A percentile compares a stretch with the other conserved stretches of the same genome.
phyloP scores from a whole-genome alignment of 179 eudicot genomes.

The Beta lomatogona region DNA sequence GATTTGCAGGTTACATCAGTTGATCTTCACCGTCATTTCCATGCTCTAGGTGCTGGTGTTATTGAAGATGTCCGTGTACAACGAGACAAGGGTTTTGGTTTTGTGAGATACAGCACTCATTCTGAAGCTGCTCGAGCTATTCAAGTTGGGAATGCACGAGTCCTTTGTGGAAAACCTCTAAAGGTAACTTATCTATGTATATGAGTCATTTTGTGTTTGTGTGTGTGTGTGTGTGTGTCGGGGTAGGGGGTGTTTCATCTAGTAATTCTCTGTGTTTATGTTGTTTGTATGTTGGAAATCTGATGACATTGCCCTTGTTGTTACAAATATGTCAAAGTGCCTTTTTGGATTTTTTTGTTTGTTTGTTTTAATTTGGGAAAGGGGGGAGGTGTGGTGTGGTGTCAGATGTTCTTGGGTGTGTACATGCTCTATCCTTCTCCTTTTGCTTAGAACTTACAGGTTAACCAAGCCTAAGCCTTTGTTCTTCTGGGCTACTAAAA shows the following conservation, averaged over 20 bases:
- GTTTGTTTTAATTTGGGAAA: no score
- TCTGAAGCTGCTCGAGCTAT: conserved; percentile 82
- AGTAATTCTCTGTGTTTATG: neutral
- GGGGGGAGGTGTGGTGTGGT: neutral
- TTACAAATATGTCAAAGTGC: neutral
- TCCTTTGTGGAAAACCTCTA: conserved; percentile 66
- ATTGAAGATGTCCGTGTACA: conserved; percentile 82
- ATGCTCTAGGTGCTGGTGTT: conserved; percentile 69
- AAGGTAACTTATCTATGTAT: conserved; percentile 48
- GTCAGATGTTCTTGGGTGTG: neutral
- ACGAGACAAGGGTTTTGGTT: conserved; percentile 83
- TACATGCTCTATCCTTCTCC: no score
- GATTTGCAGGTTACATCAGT: conserved; percentile 61
- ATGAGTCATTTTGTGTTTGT: neutral
- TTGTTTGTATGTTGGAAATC: neutral
- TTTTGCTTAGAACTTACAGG: no score
- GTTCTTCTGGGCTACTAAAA: neutral
- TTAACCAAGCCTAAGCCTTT: neutral
- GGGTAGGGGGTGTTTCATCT: neutral
- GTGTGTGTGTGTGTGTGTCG: neutral
- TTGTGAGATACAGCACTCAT: conserved; percentile 76
- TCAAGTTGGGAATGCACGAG: conserved; percentile 70
- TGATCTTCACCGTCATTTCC: conserved; percentile 78
- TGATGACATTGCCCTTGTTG: neutral
- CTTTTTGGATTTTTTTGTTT: neutral